These are phyloP conservation scores for Stygiomarasmius scandens DNA, from an alignment of 1,284 basidiomycete species.

Conservation along the genomic window DNA sequence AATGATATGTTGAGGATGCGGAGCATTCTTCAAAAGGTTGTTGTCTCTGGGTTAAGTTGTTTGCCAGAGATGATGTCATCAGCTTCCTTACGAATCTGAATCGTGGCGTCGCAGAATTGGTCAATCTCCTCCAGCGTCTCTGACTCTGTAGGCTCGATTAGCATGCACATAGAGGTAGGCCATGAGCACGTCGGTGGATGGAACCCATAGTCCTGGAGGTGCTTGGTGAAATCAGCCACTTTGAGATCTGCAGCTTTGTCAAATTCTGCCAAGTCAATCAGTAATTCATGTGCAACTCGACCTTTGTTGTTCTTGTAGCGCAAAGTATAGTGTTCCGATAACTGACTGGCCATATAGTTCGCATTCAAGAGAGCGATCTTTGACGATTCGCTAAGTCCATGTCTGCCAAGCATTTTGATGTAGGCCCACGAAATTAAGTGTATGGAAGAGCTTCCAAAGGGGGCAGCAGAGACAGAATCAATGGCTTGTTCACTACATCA, in stretches of 20 bases:
- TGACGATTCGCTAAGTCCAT: conserved; percentile 84
- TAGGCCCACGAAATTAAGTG: conserved; percentile 98
- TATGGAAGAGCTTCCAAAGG: conserved; percentile 94
- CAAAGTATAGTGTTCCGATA: conserved; percentile 85
- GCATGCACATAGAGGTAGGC: conserved; percentile 93
- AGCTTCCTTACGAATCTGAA: conserved; percentile 90
- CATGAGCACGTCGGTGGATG: conserved; percentile 92
- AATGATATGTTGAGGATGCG: conserved; percentile 84
- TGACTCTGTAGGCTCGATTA: conserved; percentile 95
- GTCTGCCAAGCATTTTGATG: conserved; percentile 96
- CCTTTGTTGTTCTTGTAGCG: conserved; percentile 91
- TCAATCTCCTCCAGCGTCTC: conserved; percentile 91
- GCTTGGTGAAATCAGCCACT: conserved; percentile 95
- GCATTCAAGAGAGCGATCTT: conserved; percentile 90
- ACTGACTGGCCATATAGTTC: conserved; percentile 94
- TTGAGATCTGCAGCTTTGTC: conserved; percentile 87
- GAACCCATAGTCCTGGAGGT: conserved; percentile 87
- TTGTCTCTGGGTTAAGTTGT: conserved; percentile 85
- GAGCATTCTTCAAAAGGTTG: conserved; percentile 93
- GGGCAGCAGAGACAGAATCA: conserved; percentile 87
- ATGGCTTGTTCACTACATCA: too few relatives aligned
- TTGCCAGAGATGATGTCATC: conserved; percentile 86
- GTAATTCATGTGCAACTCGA: conserved; percentile 92
- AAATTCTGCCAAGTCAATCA: conserved; percentile 95
- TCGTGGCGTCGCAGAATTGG: conserved; percentile 95